Evolutionary conservation across 345 rosid genomes (phyloP).

Genomic region (Lepidium africanum): DNA sequence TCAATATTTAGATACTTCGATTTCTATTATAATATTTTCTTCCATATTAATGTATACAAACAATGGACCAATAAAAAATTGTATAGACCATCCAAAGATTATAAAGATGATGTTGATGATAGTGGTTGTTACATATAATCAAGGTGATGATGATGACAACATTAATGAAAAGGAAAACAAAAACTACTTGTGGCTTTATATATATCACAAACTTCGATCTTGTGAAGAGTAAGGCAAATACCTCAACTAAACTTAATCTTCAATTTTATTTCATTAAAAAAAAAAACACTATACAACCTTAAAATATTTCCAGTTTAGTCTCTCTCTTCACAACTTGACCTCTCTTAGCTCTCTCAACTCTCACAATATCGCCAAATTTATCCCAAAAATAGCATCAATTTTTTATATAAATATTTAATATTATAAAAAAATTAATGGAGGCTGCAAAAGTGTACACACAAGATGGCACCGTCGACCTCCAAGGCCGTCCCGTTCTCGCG

Average conservation of each 20-base stretch:
- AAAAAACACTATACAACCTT: slow-evolving; percentile 13
- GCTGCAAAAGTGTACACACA: slow-evolving; percentile 43
- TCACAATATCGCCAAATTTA: background rate
- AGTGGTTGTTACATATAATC: slow-evolving; percentile 13
- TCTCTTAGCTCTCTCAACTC: slow-evolving; percentile 3
- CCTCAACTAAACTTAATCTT: slow-evolving; percentile 2
- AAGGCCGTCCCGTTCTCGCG: slow-evolving; percentile 57
- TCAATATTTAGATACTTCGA: slow-evolving; percentile 1
- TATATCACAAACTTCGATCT: slow-evolving; percentile 24
- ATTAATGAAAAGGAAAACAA: slow-evolving; percentile 21
- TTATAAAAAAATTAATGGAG: slow-evolving; percentile 33
- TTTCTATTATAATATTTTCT: no score
- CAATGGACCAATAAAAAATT: slow-evolving; percentile 15
- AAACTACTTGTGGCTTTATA: slow-evolving; percentile 25
- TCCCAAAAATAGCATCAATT: background rate
- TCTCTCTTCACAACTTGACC: slow-evolving; percentile 9
- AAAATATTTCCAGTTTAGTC: slow-evolving; percentile 14
- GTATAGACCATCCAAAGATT: background rate
- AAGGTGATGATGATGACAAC: slow-evolving; percentile 19
- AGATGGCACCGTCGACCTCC: slow-evolving; percentile 84
- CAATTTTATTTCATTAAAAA: background rate
- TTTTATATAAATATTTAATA: background rate
- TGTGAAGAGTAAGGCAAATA: slow-evolving; percentile 15
- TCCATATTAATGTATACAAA: background rate
- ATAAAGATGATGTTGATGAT: slow-evolving; percentile 2